phyloP scores from a whole-genome alignment of 116 monocot species.

The Phalaenopsis hybrid region DNA sequence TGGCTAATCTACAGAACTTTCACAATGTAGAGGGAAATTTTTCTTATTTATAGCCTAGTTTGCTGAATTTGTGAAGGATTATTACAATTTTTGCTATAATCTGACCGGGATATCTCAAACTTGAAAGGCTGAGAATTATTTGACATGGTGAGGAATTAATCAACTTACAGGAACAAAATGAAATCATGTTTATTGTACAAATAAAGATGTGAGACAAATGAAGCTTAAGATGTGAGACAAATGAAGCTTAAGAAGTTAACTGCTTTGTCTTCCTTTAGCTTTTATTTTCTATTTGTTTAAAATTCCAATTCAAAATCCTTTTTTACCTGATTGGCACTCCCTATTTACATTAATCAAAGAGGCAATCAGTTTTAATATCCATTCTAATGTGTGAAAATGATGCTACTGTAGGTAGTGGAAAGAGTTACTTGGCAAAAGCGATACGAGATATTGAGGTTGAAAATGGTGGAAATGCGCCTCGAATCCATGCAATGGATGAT shows the following conservation, averaged over 20 bases:
- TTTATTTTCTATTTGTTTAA: background rate
- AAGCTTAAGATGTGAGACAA: too few relatives aligned
- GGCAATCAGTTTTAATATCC: background rate
- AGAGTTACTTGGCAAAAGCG: constrained; percentile 88
- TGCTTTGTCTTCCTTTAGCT: background rate
- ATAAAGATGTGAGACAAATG: background rate
- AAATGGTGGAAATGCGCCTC: constrained; percentile 80
- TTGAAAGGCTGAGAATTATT: background rate
- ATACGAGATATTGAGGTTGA: constrained; percentile 94
- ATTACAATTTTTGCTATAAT: background rate
- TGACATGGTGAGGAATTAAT: background rate
- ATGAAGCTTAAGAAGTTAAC: background rate
- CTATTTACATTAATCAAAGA: background rate
- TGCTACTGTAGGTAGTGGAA: constrained; percentile 71
- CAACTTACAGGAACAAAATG: background rate
- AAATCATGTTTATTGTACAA: background rate
- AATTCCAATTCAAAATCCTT: background rate
- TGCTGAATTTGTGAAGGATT: background rate
- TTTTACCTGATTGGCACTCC: background rate
- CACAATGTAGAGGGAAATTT: background rate
- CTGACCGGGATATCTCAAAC: background rate
- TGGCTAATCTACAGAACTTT: background rate
- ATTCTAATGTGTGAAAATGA: background rate
- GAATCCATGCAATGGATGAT: constrained; percentile 99
- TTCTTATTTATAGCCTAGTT: background rate